Percentiles rank a stretch among this genome's conserved stretches.
Conservation (phyloP, 2,329 filamentous ascomycete species). For the Aspergillus fumigatus region DNA sequence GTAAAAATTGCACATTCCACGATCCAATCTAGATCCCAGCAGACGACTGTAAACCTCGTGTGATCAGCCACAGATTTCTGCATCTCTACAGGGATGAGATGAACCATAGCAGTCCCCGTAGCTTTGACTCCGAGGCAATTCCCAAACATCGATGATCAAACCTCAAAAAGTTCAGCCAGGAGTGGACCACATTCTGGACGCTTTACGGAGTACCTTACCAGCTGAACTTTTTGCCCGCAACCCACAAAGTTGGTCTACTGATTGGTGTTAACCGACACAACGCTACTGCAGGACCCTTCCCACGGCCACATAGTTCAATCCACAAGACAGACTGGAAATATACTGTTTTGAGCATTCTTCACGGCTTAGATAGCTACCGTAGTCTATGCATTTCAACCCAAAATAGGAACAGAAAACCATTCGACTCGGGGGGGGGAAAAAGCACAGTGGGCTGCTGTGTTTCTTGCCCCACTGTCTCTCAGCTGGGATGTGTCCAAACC, state of each 20-base stretch:
- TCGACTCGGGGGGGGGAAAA: neutral
- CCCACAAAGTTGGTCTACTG: neutral
- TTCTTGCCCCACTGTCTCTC: neutral
- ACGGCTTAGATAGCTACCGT: neutral
- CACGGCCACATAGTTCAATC: neutral
- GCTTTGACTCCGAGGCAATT: neutral
- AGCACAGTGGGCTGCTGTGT: neutral
- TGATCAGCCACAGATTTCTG: neutral
- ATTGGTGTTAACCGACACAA: neutral
- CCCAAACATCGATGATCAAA: neutral
- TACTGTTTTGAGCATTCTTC: neutral
- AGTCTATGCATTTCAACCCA: neutral
- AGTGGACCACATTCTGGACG: neutral
- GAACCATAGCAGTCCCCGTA: neutral
- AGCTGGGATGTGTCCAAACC: neutral
- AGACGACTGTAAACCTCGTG: neutral
- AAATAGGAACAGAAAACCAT: neutral
- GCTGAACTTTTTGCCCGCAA: neutral
- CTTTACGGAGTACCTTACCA: neutral
- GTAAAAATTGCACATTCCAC: neutral
- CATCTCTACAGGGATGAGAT: neutral
- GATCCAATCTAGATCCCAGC: neutral
- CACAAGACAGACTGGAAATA: too few relatives aligned
- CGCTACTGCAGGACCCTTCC: neutral
- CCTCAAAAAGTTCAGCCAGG: neutral